Percentiles rank a stretch among this genome's conserved stretches.
Conservation (phyloP, 1,284 basidiomycete genomes). For the Spongispora temasekensis region DNA sequence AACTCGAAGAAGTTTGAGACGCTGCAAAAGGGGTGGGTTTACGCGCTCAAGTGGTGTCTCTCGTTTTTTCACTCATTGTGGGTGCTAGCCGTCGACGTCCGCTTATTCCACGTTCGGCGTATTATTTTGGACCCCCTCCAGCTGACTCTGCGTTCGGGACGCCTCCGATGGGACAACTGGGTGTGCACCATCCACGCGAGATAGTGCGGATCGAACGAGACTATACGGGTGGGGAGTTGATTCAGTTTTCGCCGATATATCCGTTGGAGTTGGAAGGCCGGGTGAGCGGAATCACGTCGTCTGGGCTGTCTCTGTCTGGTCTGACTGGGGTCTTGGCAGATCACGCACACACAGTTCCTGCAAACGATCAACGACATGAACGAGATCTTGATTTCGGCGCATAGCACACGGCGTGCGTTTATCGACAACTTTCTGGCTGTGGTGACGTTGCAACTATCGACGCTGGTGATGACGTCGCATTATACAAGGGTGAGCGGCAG, state of each 20-base stretch:
- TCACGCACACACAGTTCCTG: constrained; percentile 81
- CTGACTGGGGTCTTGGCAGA: too few relatives aligned
- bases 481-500: constrained; percentile 65
- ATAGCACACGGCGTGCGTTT: constrained; percentile 64
- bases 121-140: constrained; percentile 81
- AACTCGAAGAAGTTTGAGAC: constrained; percentile 30
- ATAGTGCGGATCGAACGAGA: constrained; percentile 82
- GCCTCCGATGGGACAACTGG: constrained; percentile 75
- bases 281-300: constrained; percentile 54
- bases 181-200: constrained; percentile 82
- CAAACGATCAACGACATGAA: constrained; percentile 86
- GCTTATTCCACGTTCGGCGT: constrained; percentile 71
- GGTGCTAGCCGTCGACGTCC: constrained; percentile 44
- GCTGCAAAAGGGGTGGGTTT: constrained; percentile 32
- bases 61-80: background rate
- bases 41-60: background rate
- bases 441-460: constrained; percentile 73
- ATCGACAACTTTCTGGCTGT: constrained; percentile 72
- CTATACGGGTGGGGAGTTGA: constrained; percentile 77
- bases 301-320: too few relatives aligned
- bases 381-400: constrained; percentile 76
- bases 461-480: constrained; percentile 63
- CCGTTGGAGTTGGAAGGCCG: constrained; percentile 83
- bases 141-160: constrained; percentile 74
- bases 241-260: constrained; percentile 79